Conservation (phyloP, 148 eudicot species). For the Chenopodium berlandieri region DNA sequence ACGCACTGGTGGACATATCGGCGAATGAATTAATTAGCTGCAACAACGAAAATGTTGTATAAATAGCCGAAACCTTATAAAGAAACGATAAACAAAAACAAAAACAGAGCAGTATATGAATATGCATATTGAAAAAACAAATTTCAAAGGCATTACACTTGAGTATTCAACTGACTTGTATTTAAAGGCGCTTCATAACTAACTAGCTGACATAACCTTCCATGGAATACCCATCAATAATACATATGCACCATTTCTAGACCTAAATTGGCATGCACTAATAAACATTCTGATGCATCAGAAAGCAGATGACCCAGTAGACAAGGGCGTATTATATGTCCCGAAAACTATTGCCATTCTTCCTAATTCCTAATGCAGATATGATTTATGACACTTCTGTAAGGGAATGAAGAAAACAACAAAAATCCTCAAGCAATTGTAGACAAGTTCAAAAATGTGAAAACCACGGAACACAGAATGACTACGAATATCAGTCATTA, state of each 20-base stretch:
- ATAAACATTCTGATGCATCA: too few species aligned
- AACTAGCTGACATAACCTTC: too few species aligned
- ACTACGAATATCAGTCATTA: too few species aligned
- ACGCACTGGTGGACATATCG: conserved; percentile 32
- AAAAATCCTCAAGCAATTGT: neutral
- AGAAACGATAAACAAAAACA: too few species aligned
- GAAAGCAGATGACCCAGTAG: neutral
- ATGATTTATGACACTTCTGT: too few species aligned
- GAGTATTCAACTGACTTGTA: too few species aligned
- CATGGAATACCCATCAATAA: too few species aligned
- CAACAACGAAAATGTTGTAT: neutral
- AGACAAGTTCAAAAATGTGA: neutral
- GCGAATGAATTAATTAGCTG: conserved; percentile 33
- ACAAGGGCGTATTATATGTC: neutral
- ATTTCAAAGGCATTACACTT: neutral
- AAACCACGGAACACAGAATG: too few species aligned
- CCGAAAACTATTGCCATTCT: neutral
- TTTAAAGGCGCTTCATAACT: too few species aligned
- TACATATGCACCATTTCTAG: neutral
- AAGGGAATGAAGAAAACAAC: neutral
- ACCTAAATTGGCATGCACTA: neutral
- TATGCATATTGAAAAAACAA: neutral
- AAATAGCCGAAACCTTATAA: neutral
- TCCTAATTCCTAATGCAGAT: too few species aligned
- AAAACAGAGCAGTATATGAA: neutral